Evolutionary conservation across 1,139 yeast genomes (phyloP).

Genomic region (Pichia inconspicua): DNA sequence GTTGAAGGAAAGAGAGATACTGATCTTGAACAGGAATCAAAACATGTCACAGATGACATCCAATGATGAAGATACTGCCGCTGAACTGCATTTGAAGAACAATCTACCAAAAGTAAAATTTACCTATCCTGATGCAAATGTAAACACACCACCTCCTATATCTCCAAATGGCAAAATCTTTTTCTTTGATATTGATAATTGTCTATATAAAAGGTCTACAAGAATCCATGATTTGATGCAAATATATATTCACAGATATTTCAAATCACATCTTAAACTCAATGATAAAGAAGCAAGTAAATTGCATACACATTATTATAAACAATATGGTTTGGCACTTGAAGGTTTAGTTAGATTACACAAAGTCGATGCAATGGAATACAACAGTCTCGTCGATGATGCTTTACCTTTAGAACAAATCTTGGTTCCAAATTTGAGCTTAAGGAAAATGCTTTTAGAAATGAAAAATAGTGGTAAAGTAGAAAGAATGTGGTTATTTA

Average conservation of each 20-base stretch:
- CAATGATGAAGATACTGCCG: background rate
- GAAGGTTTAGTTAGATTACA: slow-evolving; percentile 85
- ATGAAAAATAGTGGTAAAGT: slow-evolving; percentile 41
- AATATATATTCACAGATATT: slow-evolving; percentile 71
- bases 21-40: slow-evolving; percentile 16
- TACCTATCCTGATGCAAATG: slow-evolving; percentile 34
- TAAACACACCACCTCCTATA: slow-evolving; percentile 41
- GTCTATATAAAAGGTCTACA: slow-evolving; percentile 68
- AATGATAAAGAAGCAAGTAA: slow-evolving; percentile 68
- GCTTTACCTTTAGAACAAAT: slow-evolving; percentile 78
- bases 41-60: slow-evolving; percentile 14
- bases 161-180: slow-evolving; percentile 45
- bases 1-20: slow-evolving; percentile 15
- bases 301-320: slow-evolving; percentile 69
- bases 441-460: slow-evolving; percentile 44
- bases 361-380: slow-evolving; percentile 79
- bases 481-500: slow-evolving; percentile 72
- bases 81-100: background rate
- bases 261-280: slow-evolving; percentile 54
- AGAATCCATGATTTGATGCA: slow-evolving; percentile 85
- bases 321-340: slow-evolving; percentile 83
- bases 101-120: slow-evolving; percentile 32
- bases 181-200: slow-evolving; percentile 89
- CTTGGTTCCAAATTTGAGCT: slow-evolving; percentile 48
- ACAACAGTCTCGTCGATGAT: slow-evolving; percentile 84